Evolutionary conservation across 495 filamentous ascomycete species (phyloP).

Genomic region (Aspergillus panamensis): DNA sequence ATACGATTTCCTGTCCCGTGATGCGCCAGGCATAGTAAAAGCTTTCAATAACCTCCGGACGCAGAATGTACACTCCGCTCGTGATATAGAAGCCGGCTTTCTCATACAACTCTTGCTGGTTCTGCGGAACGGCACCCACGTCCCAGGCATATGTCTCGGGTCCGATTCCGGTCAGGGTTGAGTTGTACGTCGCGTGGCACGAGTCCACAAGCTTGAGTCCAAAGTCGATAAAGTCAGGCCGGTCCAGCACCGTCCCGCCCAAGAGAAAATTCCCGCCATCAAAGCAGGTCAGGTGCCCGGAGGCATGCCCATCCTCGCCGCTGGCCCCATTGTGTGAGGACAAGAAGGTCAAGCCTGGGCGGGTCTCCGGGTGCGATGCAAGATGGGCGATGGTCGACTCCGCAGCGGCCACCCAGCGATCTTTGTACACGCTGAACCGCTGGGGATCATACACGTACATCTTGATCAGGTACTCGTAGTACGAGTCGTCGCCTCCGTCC

Average conservation of each 20-base stretch:
- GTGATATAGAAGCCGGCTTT: slow-evolving; percentile 71
- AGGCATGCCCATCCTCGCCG: slow-evolving; percentile 47
- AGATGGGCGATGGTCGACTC: slow-evolving; percentile 74
- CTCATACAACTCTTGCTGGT: slow-evolving; percentile 57
- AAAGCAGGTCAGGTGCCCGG: slow-evolving; percentile 77
- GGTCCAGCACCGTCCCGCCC: slow-evolving; percentile 66
- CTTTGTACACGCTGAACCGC: slow-evolving; percentile 60
- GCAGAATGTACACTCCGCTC: slow-evolving; percentile 59
- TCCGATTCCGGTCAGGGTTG: slow-evolving; percentile 68
- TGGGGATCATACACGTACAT: slow-evolving; percentile 80
- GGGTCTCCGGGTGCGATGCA: slow-evolving; percentile 62
- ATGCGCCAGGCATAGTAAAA: slow-evolving; percentile 84
- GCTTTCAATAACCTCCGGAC: slow-evolving; percentile 84
- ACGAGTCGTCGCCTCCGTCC: slow-evolving; percentile 77
- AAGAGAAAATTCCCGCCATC: slow-evolving; percentile 84
- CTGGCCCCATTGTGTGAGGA: slow-evolving; percentile 52
- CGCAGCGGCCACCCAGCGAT: slow-evolving; percentile 74
- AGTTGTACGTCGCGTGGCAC: slow-evolving; percentile 71
- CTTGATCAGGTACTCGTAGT: slow-evolving; percentile 93
- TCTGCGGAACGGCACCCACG: slow-evolving; percentile 39
- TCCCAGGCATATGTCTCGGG: slow-evolving; percentile 78
- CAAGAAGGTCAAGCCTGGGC: slow-evolving; percentile 74
- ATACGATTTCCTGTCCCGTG: slow-evolving; percentile 58
- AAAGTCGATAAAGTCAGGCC: slow-evolving; percentile 65
- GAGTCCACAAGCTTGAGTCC: slow-evolving; percentile 69